Evolutionary conservation across 2,329 filamentous ascomycete species (phyloP), one percentile per base, ranked within the genome.

Genomic region (Alternaria gansuensis): DNA sequence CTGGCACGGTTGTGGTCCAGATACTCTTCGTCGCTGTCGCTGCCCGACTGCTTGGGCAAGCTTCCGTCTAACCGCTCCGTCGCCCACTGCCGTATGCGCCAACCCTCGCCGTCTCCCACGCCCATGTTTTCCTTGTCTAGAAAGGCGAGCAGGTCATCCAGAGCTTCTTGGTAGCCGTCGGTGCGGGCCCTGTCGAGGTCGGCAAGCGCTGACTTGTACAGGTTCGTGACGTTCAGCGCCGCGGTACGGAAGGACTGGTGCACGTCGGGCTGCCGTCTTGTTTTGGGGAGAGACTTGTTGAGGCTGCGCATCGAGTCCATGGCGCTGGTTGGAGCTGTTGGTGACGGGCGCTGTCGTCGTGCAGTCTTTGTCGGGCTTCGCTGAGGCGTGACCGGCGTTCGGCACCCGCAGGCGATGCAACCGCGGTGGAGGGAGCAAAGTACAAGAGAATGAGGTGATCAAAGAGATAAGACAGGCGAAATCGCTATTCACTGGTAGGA

Each of bases 191-290:
- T 88, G 49, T 89, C 84, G 75, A 95, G 89, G 48, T 91, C 90
- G 31, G 88, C 84, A 11, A 91, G 90, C 3, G 94, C 94, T 37
- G 89, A 93, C 79, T 97, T 97, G 82, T 98, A 98, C 13, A 99
- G 88, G 73, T 96, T 97, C 46, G 95, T 98, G 54, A 98, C 93
- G 5, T 93, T 96, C 33, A 97, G 84, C 21, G 95, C 95, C 33
- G 95, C 95, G 14, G 90, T 88, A 78, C 93, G 95, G 84, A 99
- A 99, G 58, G 92, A 89, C 69, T 94, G 89, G 57, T 97, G 87
- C 46, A 97, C 87, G 73, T 82, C 75, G 43, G 71, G 78, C 65
- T 79, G 76, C 46, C 66, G 66, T 50, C 71, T 67, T 13, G 76
- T 70, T 57, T 69, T 72, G 7, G 77, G 77, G 44, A 79, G 70